These are phyloP conservation scores for Boletus patriciae DNA, from an alignment of 768 basidiomycete species.

Conservation along the genomic window DNA sequence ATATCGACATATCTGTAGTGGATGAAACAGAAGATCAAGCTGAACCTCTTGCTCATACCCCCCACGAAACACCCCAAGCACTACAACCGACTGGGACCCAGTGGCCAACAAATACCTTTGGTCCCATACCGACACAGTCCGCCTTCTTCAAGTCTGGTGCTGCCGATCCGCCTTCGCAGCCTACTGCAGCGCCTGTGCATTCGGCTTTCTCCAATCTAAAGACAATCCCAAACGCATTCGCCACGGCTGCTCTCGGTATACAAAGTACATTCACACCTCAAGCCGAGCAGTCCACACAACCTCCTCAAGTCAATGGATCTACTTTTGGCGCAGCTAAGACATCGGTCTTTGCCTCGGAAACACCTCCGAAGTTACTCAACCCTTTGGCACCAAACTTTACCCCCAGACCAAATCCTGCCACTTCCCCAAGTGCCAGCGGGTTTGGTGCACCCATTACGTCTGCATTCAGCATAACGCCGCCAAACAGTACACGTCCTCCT, in stretches of 20 bases:
- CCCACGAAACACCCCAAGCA: conserved; percentile 6
- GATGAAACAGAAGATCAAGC: conserved; percentile 23
- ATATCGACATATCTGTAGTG: conserved; percentile 24
- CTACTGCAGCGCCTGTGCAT: conserved; percentile 10
- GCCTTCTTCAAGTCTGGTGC: conserved; percentile 15
- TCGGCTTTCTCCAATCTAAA: conserved; percentile 39
- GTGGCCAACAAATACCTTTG: conserved; percentile 36
- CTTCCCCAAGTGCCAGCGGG: background rate
- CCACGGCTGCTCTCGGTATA: conserved; percentile 22
- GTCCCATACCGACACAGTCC: conserved; percentile 27
- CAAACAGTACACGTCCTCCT: background rate
- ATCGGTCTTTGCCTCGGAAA: conserved; percentile 4
- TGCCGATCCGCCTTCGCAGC: conserved; percentile 13
- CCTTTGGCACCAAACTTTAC: conserved; percentile 20
- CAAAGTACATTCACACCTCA: conserved; percentile 1
- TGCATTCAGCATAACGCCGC: background rate
- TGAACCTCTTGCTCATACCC: background rate
- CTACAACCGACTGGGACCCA: conserved; percentile 32
- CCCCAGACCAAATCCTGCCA: background rate
- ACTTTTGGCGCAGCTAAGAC: background rate
- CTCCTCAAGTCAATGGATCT: background rate
- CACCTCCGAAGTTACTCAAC: conserved; percentile 14
- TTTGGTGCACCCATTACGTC: background rate
- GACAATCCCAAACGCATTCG: conserved; percentile 37
- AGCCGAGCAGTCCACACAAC: background rate